Evolutionary conservation across 495 filamentous ascomycete species (phyloP).

Genomic region (Hypoxylon fuscum): DNA sequence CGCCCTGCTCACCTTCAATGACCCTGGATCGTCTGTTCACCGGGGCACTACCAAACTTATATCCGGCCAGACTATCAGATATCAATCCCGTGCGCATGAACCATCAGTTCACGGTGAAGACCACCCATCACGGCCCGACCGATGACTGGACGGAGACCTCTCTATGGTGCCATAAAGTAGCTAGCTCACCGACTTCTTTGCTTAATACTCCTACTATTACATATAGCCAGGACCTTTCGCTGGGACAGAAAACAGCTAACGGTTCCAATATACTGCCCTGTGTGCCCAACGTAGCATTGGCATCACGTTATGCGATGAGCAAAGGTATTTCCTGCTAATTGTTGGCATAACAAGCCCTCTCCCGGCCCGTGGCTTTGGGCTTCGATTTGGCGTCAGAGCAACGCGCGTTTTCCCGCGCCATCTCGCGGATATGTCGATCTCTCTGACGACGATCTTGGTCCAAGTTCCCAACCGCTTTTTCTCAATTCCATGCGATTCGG

Average conservation of each 20-base stretch:
- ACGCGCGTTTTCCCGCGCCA: constrained; percentile 31
- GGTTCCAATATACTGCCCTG: too few relatives aligned
- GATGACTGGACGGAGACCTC: constrained; percentile 4
- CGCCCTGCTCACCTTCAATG: constrained; percentile 16
- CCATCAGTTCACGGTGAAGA: constrained; percentile 11
- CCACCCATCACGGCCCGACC: constrained; percentile 10
- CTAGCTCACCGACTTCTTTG: not conserved
- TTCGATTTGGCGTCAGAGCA: constrained; percentile 9
- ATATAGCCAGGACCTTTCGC: too few relatives aligned
- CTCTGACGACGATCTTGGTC: constrained; percentile 33
- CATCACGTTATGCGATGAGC: not conserved
- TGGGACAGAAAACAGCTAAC: too few relatives aligned
- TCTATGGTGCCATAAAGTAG: not conserved
- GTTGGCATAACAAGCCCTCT: constrained; percentile 3
- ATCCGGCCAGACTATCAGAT: constrained; percentile 33
- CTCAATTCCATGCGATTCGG: constrained; percentile 16
- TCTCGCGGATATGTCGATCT: constrained; percentile 38
- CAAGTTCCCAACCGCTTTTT: constrained; percentile 19
- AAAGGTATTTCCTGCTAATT: not conserved
- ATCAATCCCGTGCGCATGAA: constrained; percentile 29
- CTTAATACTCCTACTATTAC: too few relatives aligned
- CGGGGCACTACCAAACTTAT: constrained; percentile 11
- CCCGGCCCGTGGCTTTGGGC: not conserved
- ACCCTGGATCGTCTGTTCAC: constrained; percentile 14
- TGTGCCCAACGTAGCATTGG: not conserved